Evolutionary conservation across 2,329 filamentous ascomycete species (phyloP).

Genomic region (Stagonosporopsis chrysanthemi): DNA sequence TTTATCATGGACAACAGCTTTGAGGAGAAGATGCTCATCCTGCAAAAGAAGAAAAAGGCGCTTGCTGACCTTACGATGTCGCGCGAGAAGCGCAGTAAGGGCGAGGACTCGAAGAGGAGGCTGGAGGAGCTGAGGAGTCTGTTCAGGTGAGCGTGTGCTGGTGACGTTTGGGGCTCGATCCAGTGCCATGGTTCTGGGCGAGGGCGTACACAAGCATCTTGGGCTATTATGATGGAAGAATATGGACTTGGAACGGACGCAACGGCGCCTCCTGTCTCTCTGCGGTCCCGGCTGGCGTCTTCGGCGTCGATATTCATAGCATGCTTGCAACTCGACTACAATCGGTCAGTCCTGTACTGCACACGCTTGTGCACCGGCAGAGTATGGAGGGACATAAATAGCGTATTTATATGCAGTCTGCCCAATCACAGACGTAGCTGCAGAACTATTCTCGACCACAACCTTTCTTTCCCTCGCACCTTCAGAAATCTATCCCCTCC

Average conservation of each 20-base stretch:
- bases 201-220: constrained; percentile 1
- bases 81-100: constrained; percentile 62
- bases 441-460: too few species aligned
- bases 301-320: not conserved
- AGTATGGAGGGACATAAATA: not conserved
- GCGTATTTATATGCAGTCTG: not conserved
- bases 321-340: not conserved
- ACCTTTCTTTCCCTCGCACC: too few species aligned
- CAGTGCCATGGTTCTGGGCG: not conserved
- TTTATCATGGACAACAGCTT: constrained; percentile 93
- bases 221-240: not conserved
- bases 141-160: constrained; percentile 50
- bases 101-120: constrained; percentile 70
- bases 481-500: too few species aligned
- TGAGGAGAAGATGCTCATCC: constrained; percentile 88
- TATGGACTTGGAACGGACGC: not conserved
- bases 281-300: not conserved
- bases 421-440: not conserved
- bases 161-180: not conserved
- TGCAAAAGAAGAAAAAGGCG: constrained; percentile 93
- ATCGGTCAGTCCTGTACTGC: not conserved
- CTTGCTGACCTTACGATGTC: constrained; percentile 77
- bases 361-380: not conserved
- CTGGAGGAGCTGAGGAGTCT: constrained; percentile 67
- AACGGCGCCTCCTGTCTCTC: not conserved